Evolutionary conservation across 2,329 filamentous ascomycete genomes (phyloP), one percentile per base, ranked within the genome.

Genomic region (Didymella sp.): DNA sequence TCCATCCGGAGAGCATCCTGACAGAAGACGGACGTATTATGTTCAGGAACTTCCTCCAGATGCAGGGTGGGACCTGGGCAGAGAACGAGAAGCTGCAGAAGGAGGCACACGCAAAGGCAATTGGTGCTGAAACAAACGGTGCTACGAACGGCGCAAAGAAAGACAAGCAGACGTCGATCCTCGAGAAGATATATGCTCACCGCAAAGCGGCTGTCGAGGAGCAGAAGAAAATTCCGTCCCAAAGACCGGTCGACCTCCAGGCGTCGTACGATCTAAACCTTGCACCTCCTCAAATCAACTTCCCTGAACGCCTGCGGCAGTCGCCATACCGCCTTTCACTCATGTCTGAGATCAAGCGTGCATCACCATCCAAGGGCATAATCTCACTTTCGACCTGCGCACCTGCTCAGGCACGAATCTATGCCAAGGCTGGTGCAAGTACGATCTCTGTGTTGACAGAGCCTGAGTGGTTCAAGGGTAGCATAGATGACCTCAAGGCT

Each of bases 401-500:
- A 9, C 92, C 95, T 22, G 87, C 89, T 5, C 95, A 99, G 76
- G 95, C 96, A 38, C 87, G 88, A 62, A 92, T 89, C 65, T 99
- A 99, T 75, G 95, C 96, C 9, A 84, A 95, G 48, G 93, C 95
- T 6, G 96, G 95, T 13, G 95, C 95, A 44, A 98, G 94, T 73
- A 92, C 96, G 35, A 99, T 99, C 64, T 98, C 95, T 1, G 95
- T 99, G n/a, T 84, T 99, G 43, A 99, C 95, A 0, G 95, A 99
- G 77, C 95, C 96, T 0, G 90, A 98, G 72, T 99, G 95, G 95
- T 99, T 99, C 82, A 98, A 97, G 79, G 95, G 95, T 44, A 96
- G 90, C 76, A 93, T 99, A 59, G 94, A 99, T 56, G 95, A 99
- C 73, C 80, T 99, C 51, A 87, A 90, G 58, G 87, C 89, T 30